Percentiles rank a stretch among this genome's conserved stretches.
These are phyloP conservation scores for Sphenostylis stenocarpa DNA, from an alignment of 306 rosid species.

Conservation along the genomic window DNA sequence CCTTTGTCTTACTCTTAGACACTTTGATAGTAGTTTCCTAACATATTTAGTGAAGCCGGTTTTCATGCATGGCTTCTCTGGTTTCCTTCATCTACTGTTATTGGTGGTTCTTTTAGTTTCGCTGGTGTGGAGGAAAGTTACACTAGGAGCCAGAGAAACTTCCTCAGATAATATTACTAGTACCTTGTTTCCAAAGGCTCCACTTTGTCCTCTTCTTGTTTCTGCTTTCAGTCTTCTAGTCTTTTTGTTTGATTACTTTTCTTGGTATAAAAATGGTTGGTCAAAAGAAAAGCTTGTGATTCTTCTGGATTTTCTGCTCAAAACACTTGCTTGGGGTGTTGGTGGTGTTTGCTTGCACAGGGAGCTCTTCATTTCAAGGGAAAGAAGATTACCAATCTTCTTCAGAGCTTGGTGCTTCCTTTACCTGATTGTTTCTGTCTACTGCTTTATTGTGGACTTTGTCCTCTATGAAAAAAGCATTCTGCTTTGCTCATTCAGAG, in stretches of 20 bases:
- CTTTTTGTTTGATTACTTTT: slow-evolving; percentile 22
- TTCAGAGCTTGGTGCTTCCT: slow-evolving; percentile 12
- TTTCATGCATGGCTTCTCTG: slow-evolving; percentile 27
- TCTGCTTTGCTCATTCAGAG: not conserved
- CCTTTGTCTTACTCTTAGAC: not conserved
- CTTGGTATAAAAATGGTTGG: slow-evolving; percentile 29
- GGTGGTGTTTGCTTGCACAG: not conserved
- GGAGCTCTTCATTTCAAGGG: not conserved
- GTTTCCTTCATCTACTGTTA: slow-evolving; percentile 17
- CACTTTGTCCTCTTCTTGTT: slow-evolving; percentile 25
- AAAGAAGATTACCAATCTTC: not conserved
- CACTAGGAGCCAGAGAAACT: not conserved
- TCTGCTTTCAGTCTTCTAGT: slow-evolving; percentile 21
- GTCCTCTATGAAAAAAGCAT: not conserved
- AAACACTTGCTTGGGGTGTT: slow-evolving; percentile 22
- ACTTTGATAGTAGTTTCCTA: not conserved
- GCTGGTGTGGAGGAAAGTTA: slow-evolving; percentile 19
- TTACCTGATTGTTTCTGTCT: not conserved
- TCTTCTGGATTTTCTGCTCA: slow-evolving; percentile 23
- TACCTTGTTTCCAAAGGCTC: not conserved
- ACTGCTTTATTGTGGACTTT: slow-evolving; percentile 2
- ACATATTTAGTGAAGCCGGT: slow-evolving; percentile 14
- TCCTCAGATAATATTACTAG: not conserved
- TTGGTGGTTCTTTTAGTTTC: slow-evolving; percentile 9
- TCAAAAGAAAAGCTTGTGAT: slow-evolving; percentile 31